These are phyloP conservation scores for Gossypium sturtianum DNA, from an alignment of 345 rosid species.

Conservation along the genomic window DNA sequence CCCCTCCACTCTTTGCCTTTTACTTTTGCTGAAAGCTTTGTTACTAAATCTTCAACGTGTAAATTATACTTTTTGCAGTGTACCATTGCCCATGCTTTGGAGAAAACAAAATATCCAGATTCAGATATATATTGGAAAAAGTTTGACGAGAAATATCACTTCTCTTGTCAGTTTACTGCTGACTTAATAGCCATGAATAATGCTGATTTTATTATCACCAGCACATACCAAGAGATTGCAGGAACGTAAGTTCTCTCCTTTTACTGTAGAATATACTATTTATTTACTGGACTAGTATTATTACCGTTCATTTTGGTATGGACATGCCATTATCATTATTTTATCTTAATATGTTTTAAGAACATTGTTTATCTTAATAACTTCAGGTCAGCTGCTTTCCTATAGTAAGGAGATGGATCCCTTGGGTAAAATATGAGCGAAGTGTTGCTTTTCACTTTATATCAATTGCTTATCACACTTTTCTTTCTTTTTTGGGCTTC, in stretches of 20 bases:
- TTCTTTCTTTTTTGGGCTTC: conserved; percentile 14
- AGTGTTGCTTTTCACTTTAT: conserved; percentile 6
- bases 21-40: background rate
- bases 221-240: conserved; percentile 97
- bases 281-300: background rate
- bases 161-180: conserved; percentile 97
- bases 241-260: conserved; percentile 68
- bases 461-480: conserved; percentile 12
- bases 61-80: conserved; percentile 52
- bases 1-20: background rate
- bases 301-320: background rate
- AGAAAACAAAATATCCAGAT: conserved; percentile 98
- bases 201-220: conserved; percentile 96
- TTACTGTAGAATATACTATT: background rate
- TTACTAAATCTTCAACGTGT: conserved; percentile 1
- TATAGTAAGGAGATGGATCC: background rate
- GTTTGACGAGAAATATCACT: conserved; percentile 86
- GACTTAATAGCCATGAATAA: conserved; percentile 93
- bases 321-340: background rate
- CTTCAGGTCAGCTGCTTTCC: background rate
- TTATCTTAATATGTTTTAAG: background rate
- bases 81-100: conserved; percentile 97
- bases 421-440: background rate
- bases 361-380: background rate
- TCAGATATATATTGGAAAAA: conserved; percentile 98